Evolutionary conservation across 345 rosid genomes (phyloP), one percentile per base, ranked within the genome.

Genomic region (Gossypium thurberi): DNA sequence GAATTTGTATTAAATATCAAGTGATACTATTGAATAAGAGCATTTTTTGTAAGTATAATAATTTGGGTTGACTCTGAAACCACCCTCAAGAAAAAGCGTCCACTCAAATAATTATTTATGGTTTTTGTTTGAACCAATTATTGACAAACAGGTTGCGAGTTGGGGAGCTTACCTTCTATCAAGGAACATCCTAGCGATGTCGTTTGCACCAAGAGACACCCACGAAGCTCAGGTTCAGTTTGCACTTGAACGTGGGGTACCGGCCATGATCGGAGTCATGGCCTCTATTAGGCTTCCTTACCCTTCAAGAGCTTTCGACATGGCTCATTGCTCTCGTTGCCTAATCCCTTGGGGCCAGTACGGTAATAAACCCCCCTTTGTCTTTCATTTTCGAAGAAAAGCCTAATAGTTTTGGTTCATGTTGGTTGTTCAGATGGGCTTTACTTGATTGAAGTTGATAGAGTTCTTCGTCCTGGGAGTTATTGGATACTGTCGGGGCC

Each of bases 271-370:
- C 10, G 98, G 98, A 18, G 83, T 92, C 77, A 73, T 94, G 48
- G 98, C 98, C 52, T 90, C 98, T 52, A 88, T 88, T 21, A 86
- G 98, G 59, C 85, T 89, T 21, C 98, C 98, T 9, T 92, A 90
- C 73, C 98, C 98, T 50, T 81, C 98, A 2, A 76, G 98, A 77
- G 90, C 98, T 60, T 94, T 94, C 53, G 98, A 94, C 83, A 80
- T 94, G 90, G 98, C 98, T 17, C 98, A 94, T 75, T 94, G 98
- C 82, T 94, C 98, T 65, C 95, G 98, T 25, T 94, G 98, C 75
- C 95, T 94, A 70, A 90, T 94, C 61, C 98, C 98, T 6, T 94
- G 98, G 98, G 96, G 87, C 26, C 78, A 82, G 61, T 74, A 80
- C 23, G 95, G 98, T 93, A 83, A 26, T 4, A n/a, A 3, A 0